Percentiles rank a stretch among this genome's conserved stretches.
Evolutionary conservation across 352 stramenopile species (phyloP).

Genomic region (Phytophthora meadii): DNA sequence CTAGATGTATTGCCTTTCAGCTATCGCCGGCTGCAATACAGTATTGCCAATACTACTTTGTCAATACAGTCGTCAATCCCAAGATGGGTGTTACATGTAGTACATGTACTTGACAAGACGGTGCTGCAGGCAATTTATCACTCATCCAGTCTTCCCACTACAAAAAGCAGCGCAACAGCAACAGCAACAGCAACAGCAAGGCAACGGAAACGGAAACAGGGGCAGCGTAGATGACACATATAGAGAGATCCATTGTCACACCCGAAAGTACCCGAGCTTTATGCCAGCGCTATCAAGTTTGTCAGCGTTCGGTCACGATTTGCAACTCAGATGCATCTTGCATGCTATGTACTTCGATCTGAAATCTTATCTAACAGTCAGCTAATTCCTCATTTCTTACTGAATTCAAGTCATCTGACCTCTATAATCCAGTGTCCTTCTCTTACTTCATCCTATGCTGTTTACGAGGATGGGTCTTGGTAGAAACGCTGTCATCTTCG

Average conservation of each 20-base stretch:
- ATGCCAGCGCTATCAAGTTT: background rate
- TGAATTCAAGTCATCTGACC: background rate
- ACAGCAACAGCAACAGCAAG: background rate
- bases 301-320: slow-evolving; percentile 18
- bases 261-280: slow-evolving; percentile 2
- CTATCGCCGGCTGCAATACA: background rate
- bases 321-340: slow-evolving; percentile 19
- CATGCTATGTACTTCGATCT: background rate
- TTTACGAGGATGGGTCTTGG: slow-evolving; percentile 3
- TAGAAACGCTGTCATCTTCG: slow-evolving; percentile 21
- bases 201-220: background rate
- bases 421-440: background rate
- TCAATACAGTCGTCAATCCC: too few species aligned
- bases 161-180: background rate
- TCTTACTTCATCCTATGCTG: background rate
- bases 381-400: slow-evolving; percentile 3
- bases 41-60: too few species aligned
- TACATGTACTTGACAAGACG: background rate
- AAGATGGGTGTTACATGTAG: background rate
- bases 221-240: too few species aligned
- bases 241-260: background rate
- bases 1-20: background rate
- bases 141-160: background rate
- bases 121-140: background rate
- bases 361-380: background rate